These are phyloP conservation scores for Agrocybe praecox DNA, from an alignment of 768 basidiomycete species.

Conservation along the genomic window DNA sequence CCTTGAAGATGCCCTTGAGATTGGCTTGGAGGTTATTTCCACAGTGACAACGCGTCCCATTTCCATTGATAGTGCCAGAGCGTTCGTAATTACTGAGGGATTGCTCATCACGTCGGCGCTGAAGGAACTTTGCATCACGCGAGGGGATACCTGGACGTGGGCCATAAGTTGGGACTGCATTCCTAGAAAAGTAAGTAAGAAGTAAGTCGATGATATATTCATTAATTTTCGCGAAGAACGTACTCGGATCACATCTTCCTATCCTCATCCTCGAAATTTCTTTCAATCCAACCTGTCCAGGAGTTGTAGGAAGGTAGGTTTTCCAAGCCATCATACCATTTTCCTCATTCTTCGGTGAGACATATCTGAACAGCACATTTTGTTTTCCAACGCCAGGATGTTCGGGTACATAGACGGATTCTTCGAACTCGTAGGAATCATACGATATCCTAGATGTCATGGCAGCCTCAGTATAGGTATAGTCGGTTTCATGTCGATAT, in stretches of 20 bases:
- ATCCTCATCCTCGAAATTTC: too few relatives aligned
- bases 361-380: slow-evolving; percentile 29
- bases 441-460: too few relatives aligned
- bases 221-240: slow-evolving; percentile 8
- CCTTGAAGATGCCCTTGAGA: slow-evolving; percentile 2
- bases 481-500: neutral
- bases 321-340: slow-evolving; percentile 31
- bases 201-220: neutral
- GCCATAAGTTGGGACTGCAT: slow-evolving; percentile 26
- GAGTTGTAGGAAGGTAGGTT: slow-evolving; percentile 25
- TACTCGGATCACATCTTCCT: slow-evolving; percentile 25
- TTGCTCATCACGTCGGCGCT: slow-evolving; percentile 32
- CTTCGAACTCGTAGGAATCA: slow-evolving; percentile 37
- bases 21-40: slow-evolving; percentile 16
- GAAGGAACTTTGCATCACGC: slow-evolving; percentile 34
- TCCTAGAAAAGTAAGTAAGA: slow-evolving; percentile 15
- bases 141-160: slow-evolving; percentile 36
- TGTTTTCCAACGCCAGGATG: slow-evolving; percentile 16
- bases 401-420: slow-evolving; percentile 26
- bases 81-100: slow-evolving; percentile 34
- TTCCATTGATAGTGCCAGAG: slow-evolving; percentile 43
- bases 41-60: slow-evolving; percentile 37
- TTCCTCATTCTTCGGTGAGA: neutral
- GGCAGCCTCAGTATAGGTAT: slow-evolving; percentile 16
- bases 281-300: slow-evolving; percentile 17